phyloP scores from a whole-genome alignment of 192 early-diverging fungal genomes.

The Coemansia aciculifera region DNA sequence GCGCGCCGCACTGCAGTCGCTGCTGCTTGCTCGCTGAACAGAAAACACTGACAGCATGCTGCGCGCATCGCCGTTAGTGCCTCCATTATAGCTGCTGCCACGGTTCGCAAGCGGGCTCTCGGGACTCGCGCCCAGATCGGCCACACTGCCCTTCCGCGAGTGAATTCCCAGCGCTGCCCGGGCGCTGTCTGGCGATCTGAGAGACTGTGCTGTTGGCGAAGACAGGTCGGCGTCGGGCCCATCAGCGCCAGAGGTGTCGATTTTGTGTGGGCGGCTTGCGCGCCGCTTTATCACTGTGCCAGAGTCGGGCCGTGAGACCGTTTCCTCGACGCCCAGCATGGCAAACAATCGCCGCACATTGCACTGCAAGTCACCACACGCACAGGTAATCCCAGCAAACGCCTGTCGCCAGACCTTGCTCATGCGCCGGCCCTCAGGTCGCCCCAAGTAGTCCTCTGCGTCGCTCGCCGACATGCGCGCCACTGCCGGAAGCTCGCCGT shows the following conservation, averaged over 20 bases:
- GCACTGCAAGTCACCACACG: constrained; percentile 33
- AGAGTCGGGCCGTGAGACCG: constrained; percentile 10
- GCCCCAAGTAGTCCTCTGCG: constrained; percentile 42
- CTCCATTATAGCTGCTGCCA: background rate
- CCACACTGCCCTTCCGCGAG: constrained; percentile 18
- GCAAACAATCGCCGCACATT: constrained; percentile 44
- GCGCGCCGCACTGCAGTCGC: constrained; percentile 7
- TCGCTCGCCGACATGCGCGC: constrained; percentile 34
- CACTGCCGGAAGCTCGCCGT: constrained; percentile 46
- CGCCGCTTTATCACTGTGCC: constrained; percentile 24
- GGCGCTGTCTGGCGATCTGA: constrained; percentile 30
- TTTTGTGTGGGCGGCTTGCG: constrained; percentile 23
- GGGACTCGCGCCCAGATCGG: constrained; percentile 2
- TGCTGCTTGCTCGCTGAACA: constrained; percentile 5
- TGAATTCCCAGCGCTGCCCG: constrained; percentile 14
- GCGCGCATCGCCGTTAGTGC: background rate
- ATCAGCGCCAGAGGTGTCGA: background rate
- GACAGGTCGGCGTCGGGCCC: background rate
- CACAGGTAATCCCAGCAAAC: constrained; percentile 47
- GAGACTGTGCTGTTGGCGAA: constrained; percentile 2
- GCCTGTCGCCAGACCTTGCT: constrained; percentile 57
- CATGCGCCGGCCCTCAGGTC: constrained; percentile 52
- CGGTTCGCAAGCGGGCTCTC: constrained; percentile 2
- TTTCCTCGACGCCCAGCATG: constrained; percentile 48
- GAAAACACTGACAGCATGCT: constrained; percentile 8